Base-by-base conservation (phyloP, 192 early-diverging fungal genomes). In the Pilobolus umbonatus region DNA sequence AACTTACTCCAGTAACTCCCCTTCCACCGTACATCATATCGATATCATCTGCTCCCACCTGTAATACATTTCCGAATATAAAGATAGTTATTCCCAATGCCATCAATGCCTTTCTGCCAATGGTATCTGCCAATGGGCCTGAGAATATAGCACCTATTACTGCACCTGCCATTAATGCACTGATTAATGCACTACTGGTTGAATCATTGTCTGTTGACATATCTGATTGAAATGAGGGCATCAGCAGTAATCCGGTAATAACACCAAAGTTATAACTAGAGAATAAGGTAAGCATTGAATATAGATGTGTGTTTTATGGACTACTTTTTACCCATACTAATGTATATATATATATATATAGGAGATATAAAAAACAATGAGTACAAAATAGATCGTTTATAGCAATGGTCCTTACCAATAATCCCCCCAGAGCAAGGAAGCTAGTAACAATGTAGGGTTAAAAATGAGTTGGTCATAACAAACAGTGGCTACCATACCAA, bases 61-160 rank as follows among this genome's bases (percentile, higher is more conserved):
- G 77, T 2, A 83, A 64, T 5, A 81, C 64, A 32, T 72, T 78
- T 2, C 81, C 81, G 8, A 72, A 36, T 4, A 81, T 79, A 63
- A 81, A 79, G 44, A 83, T 71, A 38, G 74, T 54, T 0, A 75
- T 72, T 3, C 75, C 71, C 8, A 78, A 31, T 14, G 77, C 58
- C 26, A 76, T 81, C 11, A 77, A 71, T 9, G 60, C 42, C 5
- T 73, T 66, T 28, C 81, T 75, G 14, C 81, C 81, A 65, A 78
- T 46, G 17, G 25, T 26, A 21, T 70, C 68, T 36, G 86, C 81
- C 4, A 89, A 68, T 55, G 76, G 75, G 25, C 86, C 88, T 0
- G 82, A 79, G 24, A 67, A 32, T 9, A 92, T 65, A 6, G 90
- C 81, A 1, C 86, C 86, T 36, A 86, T 56, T 29, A 88, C 86